A percentile compares a stretch with the other conserved stretches of the same genome.
These are phyloP conservation scores for Acanthamoeba sp. DNA, from an alignment of 208 protist species.

Conservation along the genomic window DNA sequence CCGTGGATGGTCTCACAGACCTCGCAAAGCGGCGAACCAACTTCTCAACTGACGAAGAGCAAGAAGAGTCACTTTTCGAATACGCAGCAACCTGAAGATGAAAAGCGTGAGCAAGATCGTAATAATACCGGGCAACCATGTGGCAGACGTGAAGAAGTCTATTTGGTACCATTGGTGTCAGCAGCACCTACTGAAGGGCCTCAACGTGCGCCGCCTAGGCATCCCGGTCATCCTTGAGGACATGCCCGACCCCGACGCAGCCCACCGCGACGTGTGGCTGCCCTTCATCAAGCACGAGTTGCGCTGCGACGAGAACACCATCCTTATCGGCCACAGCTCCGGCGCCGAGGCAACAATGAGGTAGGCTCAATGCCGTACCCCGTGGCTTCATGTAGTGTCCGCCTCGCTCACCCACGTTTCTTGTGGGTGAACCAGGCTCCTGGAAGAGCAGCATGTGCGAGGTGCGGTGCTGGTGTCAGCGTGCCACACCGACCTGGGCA, in stretches of 20 bases:
- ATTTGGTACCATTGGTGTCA: not conserved
- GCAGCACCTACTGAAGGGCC: not conserved
- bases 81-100: not conserved
- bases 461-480: constrained; percentile 11
- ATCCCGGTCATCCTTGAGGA: constrained; percentile 2
- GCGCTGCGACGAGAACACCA: not conserved
- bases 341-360: not conserved
- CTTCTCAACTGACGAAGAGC: too few relatives aligned
- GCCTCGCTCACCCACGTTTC: too few relatives aligned
- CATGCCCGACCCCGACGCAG: constrained; percentile 29
- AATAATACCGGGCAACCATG: not conserved
- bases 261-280: constrained; percentile 16
- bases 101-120: constrained; percentile 21
- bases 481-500: constrained; percentile 23
- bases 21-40: too few relatives aligned
- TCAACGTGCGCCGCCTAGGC: not conserved
- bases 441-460: not conserved
- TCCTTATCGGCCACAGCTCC: constrained; percentile 39
- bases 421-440: not conserved
- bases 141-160: not conserved
- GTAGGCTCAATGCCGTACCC: not conserved
- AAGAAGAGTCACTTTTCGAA: too few relatives aligned
- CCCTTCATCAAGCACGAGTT: constrained; percentile 44
- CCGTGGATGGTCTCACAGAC: too few relatives aligned
- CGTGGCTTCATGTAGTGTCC: not conserved